Percentiles rank a stretch among this genome's conserved stretches.
Conservation (phyloP, 2,329 filamentous ascomycete genomes). For the Exutisphaerella laricina region DNA sequence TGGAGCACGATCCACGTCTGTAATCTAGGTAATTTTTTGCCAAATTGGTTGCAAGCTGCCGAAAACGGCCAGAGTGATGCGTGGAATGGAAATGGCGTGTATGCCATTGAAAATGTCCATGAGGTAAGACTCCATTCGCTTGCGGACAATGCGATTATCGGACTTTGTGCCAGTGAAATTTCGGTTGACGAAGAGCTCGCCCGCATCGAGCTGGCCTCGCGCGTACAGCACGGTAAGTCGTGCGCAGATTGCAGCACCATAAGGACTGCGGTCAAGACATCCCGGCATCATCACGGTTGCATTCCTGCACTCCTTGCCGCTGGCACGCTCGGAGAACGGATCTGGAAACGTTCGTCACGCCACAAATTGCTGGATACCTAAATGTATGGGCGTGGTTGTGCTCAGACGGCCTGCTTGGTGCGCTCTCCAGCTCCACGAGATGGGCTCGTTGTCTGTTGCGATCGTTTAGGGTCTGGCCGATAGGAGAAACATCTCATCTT, state of each 20-base stretch:
- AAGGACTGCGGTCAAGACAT: conserved; percentile 44
- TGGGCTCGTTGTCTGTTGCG: conserved; percentile 30
- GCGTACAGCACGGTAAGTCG: conserved; percentile 43
- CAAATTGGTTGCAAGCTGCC: conserved; percentile 51
- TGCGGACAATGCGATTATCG: conserved; percentile 27
- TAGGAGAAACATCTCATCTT: conserved; percentile 35
- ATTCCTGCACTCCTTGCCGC: conserved; percentile 34
- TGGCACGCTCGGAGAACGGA: conserved; percentile 25
- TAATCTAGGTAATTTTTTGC: conserved; percentile 52
- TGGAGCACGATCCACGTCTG: conserved; percentile 51
- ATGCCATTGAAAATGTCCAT: conserved; percentile 56
- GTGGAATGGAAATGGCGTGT: conserved; percentile 59
- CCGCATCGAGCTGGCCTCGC: conserved; percentile 35
- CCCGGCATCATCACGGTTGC: conserved; percentile 41
- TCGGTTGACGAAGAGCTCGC: conserved; percentile 36
- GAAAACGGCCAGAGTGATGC: conserved; percentile 30
- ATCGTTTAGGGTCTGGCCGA: conserved; percentile 33
- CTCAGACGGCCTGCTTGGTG: conserved; percentile 40
- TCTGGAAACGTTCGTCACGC: conserved; percentile 40
- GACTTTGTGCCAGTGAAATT: conserved; percentile 45
- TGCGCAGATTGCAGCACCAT: conserved; percentile 44
- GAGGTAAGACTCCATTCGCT: conserved; percentile 39
- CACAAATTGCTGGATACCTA: conserved; percentile 38
- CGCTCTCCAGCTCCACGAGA: conserved; percentile 39
- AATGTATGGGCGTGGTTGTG: conserved; percentile 38